Evolutionary conservation across 192 early-diverging fungal genomes (phyloP), one percentile per base, ranked within the genome.

Genomic region (Linnemannia schmuckeri): DNA sequence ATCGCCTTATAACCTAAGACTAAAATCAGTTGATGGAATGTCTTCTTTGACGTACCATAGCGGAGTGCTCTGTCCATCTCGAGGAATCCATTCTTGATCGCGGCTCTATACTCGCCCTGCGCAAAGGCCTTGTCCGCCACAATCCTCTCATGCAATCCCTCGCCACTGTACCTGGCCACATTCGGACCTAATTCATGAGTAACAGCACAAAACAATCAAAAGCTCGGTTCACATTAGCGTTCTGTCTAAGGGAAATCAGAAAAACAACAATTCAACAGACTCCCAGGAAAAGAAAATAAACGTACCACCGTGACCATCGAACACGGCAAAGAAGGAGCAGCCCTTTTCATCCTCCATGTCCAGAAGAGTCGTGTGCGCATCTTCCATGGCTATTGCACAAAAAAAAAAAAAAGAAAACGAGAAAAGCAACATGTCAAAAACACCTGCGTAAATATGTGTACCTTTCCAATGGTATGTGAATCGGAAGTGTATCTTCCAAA

Each of bases 291-390:
- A 35, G 18, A 41, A 27, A 41, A 66, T 37, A 52, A 52, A 79
- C 82, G 91, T 90, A 86, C 96, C 95, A 81, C 97, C 98, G 85
- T 99, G 98, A 6, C 98, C 98, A 88, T 99, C 98, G 85, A 94
- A 99, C 27, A 99, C 97, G 27, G 93, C 97, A 93, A 98, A 99
- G 88, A 98, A 98, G 33, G 96, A 94, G n/a, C 90, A 87, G 52
- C 86, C 89, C 27, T 94, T 92, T 52, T 91, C 91, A 47, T 92
- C 93, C 40, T 90, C 89, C 20, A 98, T 42, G 69, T 93, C 94
- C 47, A 97, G 92, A 52, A 97, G 70, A 63, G 97, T 96, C 22
- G 97, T 95, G 90, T 99, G 98, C 20, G 97, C 97, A 89, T 99
- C 98, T 89, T 99, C 98, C 98, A 99, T 99, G 66, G 95, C 96